phyloP scores from a whole-genome alignment of 108 stramenopile species.

The Epithemia pelagica region DNA sequence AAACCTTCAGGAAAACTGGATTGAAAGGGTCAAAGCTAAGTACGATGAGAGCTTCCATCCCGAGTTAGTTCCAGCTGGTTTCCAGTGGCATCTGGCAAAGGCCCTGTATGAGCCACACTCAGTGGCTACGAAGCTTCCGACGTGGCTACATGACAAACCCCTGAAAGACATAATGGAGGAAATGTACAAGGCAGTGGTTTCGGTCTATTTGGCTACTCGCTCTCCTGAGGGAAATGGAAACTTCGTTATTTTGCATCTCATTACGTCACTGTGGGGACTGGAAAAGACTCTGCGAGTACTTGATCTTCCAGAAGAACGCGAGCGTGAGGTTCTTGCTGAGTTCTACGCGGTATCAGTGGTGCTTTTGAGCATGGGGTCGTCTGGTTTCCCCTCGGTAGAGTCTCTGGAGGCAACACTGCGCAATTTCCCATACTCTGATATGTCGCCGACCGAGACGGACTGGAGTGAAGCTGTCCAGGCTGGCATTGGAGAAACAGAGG shows the following conservation, averaged over 20 bases:
- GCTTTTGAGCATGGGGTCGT: neutral
- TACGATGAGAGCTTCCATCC: slow-evolving; percentile 21
- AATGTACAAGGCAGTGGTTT: slow-evolving; percentile 6
- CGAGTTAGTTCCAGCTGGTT: slow-evolving; percentile 17
- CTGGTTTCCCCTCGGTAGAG: neutral
- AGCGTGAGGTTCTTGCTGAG: neutral
- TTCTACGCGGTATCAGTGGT: neutral
- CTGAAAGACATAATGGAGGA: slow-evolving; percentile 6
- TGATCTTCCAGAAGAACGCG: neutral
- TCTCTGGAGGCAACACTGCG: neutral
- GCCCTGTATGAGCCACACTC: slow-evolving; percentile 7
- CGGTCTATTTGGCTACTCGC: slow-evolving; percentile 11
- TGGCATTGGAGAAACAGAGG: slow-evolving; percentile 12
- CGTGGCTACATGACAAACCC: slow-evolving; percentile 4
- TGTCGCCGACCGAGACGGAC: neutral
- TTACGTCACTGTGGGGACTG: slow-evolving; percentile 16
- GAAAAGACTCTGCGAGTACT: slow-evolving; percentile 8
- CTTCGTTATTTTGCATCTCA: slow-evolving; percentile 12
- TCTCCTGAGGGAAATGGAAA: slow-evolving; percentile 10
- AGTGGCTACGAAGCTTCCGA: slow-evolving; percentile 12
- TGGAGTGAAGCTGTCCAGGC: slow-evolving; percentile 1
- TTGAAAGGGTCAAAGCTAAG: slow-evolving; percentile 4
- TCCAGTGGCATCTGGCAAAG: slow-evolving; percentile 20
- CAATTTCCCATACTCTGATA: neutral
- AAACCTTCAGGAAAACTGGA: slow-evolving; percentile 8